These are phyloP conservation scores for Pleurotus sapidus DNA, from an alignment of 768 basidiomycete species.

Conservation along the genomic window DNA sequence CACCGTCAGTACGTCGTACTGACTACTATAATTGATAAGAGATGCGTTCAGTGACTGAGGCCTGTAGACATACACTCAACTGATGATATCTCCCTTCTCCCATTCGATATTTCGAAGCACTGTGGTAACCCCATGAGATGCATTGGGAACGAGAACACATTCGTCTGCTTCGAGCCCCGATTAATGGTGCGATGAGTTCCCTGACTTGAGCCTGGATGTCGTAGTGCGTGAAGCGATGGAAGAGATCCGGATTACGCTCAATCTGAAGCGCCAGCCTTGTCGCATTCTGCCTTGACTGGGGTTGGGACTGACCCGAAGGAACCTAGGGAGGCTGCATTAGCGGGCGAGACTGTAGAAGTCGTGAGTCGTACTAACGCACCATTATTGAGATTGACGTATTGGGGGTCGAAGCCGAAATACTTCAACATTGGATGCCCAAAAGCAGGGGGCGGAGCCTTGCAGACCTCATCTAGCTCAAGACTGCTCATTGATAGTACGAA, in stretches of 20 bases:
- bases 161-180: constrained; percentile 44
- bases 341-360: too few species aligned
- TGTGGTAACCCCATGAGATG: constrained; percentile 57
- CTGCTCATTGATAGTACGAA: neutral
- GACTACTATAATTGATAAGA: constrained; percentile 7
- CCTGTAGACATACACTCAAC: constrained; percentile 42
- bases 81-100: constrained; percentile 59
- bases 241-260: constrained; percentile 52
- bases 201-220: constrained; percentile 33
- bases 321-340: constrained; percentile 32
- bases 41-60: neutral
- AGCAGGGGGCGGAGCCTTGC: constrained; percentile 21
- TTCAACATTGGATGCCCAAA: constrained; percentile 44
- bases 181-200: constrained; percentile 43
- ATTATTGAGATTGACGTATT: constrained; percentile 37
- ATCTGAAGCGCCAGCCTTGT: constrained; percentile 28
- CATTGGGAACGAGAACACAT: constrained; percentile 52
- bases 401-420: constrained; percentile 43
- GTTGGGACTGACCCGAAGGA: constrained; percentile 39
- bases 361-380: too few species aligned
- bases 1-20: constrained; percentile 45
- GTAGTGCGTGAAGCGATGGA: constrained; percentile 30
- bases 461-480: constrained; percentile 5
- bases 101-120: constrained; percentile 61
- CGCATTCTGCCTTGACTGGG: constrained; percentile 40